Base-by-base conservation (phyloP, 331 rosid genomes). In the Pyracantha coccinea region DNA sequence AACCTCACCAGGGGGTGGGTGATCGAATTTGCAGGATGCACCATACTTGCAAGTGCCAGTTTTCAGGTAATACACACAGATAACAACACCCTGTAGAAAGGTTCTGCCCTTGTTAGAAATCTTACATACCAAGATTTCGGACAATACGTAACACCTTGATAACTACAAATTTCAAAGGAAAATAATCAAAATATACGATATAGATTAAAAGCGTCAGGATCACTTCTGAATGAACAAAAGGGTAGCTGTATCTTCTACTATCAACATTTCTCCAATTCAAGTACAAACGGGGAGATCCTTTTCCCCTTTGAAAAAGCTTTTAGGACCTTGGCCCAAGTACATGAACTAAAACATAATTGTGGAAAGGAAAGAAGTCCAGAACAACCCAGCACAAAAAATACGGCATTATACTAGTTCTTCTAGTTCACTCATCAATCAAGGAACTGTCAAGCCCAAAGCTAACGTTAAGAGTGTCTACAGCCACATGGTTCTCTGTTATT, bases 1-100 rank as follows among this genome's bases (percentile, higher is more conserved):
- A 23, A 88, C 97, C 87, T 94, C 97, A 23, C 89, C 97, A 25
- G 99, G 99, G 68, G 99, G 93, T 9, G 97, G 99, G 83, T 94
- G 99, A 79, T 94, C 97, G 68, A 94, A 94, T 85, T 85, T 92
- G 90, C 99, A 94, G 81, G 90, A 86, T 47, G 92, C 78, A 15
- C 96, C 99, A 80, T 73, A 94, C 87, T 89, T 94, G 91, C 99
- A 94, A 0, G 97, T 85, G 65, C 92, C 96, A 10, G 99, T 94
- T 90, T 94, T 94, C 77, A 94, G 72, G 85, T 92, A 94, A 78
- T 92, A 94, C 9, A 94, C 97, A 73, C 99, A 94, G 64, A 88
- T 81, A 35, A 72, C 86, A 45, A 86, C 83, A 69, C 89, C 99
- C 99, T 92, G 89, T 80, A 74, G 82, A 66, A 83, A 58, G 17